phyloP scores from a whole-genome alignment of 139 green algal species.

The Micromonas pusilla region DNA sequence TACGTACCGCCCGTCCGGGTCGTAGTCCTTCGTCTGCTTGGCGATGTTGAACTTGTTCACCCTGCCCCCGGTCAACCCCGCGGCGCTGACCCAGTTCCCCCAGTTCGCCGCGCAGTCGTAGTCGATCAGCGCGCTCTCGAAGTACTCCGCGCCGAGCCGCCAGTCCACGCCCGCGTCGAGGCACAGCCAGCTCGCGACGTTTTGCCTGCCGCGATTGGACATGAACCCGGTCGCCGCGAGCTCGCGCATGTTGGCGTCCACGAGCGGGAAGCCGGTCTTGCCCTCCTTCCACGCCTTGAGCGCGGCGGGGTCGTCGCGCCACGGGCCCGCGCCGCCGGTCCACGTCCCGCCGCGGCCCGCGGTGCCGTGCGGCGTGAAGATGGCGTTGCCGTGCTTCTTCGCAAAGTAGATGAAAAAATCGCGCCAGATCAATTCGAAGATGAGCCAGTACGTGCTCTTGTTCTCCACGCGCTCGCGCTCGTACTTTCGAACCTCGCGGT shows the following conservation, averaged over 20 bases:
- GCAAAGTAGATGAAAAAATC: constrained; percentile 91
- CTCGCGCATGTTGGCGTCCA: constrained; percentile 98
- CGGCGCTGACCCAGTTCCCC: constrained; percentile 75
- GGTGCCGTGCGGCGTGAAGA: constrained; percentile 66
- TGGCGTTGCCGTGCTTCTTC: constrained; percentile 75
- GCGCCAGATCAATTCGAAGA: constrained; percentile 90
- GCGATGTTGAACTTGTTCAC: constrained; percentile 93
- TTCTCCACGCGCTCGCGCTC: constrained; percentile 70
- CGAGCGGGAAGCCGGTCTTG: constrained; percentile 79
- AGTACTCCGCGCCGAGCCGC: constrained; percentile 73
- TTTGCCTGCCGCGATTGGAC: constrained; percentile 87
- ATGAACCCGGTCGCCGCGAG: constrained; percentile 84
- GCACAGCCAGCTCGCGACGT: constrained; percentile 76
- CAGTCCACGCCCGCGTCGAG: constrained; percentile 90
- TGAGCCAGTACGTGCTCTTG: constrained; percentile 88
- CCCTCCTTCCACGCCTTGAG: constrained; percentile 70
- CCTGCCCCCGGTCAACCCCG: constrained; percentile 52
- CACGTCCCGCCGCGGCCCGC: not conserved
- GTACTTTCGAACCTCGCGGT: constrained; percentile 73
- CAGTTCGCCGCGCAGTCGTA: constrained; percentile 81
- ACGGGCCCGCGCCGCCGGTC: not conserved
- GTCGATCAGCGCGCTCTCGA: constrained; percentile 84
- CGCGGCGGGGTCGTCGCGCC: not conserved
- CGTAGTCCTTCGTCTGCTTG: constrained; percentile 61
- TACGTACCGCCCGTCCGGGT: constrained; percentile 82